Conservation (phyloP, 495 filamentous ascomycete species). For the Friedmanniomyces endolithicus region DNA sequence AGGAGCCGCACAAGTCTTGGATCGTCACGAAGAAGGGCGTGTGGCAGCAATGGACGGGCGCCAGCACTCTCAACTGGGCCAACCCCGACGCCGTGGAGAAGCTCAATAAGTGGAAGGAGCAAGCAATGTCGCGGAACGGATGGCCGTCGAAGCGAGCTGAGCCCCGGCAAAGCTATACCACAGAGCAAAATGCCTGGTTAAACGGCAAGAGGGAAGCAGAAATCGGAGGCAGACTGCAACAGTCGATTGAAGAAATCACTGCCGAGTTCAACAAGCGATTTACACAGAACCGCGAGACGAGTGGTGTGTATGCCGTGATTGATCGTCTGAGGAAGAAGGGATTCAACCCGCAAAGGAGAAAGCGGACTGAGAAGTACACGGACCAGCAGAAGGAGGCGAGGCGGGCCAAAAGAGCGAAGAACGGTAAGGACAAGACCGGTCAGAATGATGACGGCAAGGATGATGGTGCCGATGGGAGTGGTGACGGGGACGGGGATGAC, state of each 20-base stretch:
- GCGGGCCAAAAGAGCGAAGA: too few relatives aligned
- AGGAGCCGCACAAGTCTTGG: background rate
- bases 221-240: too few relatives aligned
- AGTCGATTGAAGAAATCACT: background rate
- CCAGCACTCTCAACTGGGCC: background rate
- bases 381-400: too few relatives aligned
- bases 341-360: too few relatives aligned
- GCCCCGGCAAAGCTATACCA: background rate
- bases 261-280: background rate
- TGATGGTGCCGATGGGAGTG: too few relatives aligned
- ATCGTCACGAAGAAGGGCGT: constrained; percentile 2
- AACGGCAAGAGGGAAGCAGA: background rate
- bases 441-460: too few relatives aligned
- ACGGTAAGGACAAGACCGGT: too few relatives aligned
- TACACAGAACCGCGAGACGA: background rate
- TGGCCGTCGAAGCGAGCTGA: constrained; percentile 4
- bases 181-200: background rate
- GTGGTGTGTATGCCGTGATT: background rate
- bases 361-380: too few relatives aligned
- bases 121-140: constrained; percentile 1
- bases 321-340: background rate
- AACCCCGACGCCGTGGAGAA: background rate
- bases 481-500: too few relatives aligned
- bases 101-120: constrained; percentile 10
- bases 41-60: background rate